These are phyloP conservation scores for Eucalyptus caleyi DNA, from an alignment of 345 rosid species.

Conservation along the genomic window DNA sequence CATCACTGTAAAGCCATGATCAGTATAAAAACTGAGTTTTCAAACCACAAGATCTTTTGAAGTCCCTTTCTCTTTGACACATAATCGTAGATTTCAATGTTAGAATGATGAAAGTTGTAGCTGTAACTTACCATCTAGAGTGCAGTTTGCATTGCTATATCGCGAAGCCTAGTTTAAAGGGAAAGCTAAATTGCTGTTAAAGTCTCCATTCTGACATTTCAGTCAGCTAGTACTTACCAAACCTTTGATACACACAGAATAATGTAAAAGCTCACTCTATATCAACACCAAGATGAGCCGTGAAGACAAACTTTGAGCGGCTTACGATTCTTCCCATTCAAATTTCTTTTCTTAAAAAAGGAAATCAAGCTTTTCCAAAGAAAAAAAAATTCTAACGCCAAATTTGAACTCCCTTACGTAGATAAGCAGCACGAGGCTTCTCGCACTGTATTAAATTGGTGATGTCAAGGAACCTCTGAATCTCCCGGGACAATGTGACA, in stretches of 20 bases:
- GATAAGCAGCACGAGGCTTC: slow-evolving; percentile 79
- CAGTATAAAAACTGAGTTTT: neutral
- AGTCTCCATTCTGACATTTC: neutral
- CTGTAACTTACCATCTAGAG: neutral
- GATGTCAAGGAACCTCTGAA: slow-evolving; percentile 78
- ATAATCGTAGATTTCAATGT: neutral
- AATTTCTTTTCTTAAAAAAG: neutral
- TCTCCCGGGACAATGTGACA: slow-evolving; percentile 50
- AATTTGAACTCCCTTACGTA: slow-evolving; percentile 20
- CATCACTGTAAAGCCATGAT: neutral
- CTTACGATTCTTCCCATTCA: neutral
- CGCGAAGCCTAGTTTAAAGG: neutral
- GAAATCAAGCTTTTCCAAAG: neutral
- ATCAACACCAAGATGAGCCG: neutral
- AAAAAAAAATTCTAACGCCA: neutral
- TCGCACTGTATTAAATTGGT: slow-evolving; percentile 61
- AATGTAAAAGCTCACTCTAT: neutral
- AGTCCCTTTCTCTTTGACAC: neutral
- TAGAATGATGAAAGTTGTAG: neutral
- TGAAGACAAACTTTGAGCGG: neutral
- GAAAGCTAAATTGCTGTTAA: neutral
- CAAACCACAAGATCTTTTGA: neutral
- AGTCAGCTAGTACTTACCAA: neutral
- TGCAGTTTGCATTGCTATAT: neutral
- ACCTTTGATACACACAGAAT: neutral